Percentiles rank a stretch among this genome's conserved stretches.
phyloP scores from a whole-genome alignment of 192 early-diverging fungal genomes.

The Coemansia sp. region DNA sequence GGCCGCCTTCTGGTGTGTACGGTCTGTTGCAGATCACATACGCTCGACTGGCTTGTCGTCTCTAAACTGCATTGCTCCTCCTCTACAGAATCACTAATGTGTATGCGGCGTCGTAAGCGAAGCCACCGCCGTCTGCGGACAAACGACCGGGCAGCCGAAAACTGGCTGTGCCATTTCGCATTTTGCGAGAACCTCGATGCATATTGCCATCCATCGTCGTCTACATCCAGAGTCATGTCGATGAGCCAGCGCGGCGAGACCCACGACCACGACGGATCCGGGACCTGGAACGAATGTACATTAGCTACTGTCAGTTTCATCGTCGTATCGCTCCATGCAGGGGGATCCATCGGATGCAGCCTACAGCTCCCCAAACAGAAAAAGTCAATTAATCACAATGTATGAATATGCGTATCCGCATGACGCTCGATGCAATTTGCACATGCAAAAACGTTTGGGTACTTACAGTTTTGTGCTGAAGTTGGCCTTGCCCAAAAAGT shows the following conservation, averaged over 20 bases:
- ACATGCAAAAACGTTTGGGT: conserved; percentile 18
- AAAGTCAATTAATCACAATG: conserved; percentile 11
- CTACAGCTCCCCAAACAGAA: conserved; percentile 20
- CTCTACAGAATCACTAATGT: neutral
- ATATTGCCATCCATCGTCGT: conserved; percentile 58
- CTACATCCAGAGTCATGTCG: conserved; percentile 55
- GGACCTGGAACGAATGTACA: conserved; percentile 56
- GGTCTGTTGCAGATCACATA: neutral
- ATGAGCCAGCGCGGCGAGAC: conserved; percentile 56
- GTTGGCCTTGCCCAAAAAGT: conserved; percentile 50
- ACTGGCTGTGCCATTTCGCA: conserved; percentile 21
- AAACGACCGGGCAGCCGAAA: conserved; percentile 27
- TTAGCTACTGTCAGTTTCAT: conserved; percentile 50
- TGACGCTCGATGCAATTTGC: neutral
- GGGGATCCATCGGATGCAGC: conserved; percentile 53
- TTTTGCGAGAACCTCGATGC: conserved; percentile 32
- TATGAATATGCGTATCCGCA: neutral
- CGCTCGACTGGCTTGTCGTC: neutral
- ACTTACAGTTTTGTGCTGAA: conserved; percentile 54
- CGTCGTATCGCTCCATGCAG: conserved; percentile 50
- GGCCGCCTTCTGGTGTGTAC: neutral
- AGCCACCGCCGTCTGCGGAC: conserved; percentile 25
- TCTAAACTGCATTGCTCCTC: neutral
- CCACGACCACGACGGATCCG: conserved; percentile 56
- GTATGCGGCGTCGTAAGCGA: conserved; percentile 7